Evolutionary conservation across 805 yeast species (phyloP).

Genomic region (Yarrowia sp.): DNA sequence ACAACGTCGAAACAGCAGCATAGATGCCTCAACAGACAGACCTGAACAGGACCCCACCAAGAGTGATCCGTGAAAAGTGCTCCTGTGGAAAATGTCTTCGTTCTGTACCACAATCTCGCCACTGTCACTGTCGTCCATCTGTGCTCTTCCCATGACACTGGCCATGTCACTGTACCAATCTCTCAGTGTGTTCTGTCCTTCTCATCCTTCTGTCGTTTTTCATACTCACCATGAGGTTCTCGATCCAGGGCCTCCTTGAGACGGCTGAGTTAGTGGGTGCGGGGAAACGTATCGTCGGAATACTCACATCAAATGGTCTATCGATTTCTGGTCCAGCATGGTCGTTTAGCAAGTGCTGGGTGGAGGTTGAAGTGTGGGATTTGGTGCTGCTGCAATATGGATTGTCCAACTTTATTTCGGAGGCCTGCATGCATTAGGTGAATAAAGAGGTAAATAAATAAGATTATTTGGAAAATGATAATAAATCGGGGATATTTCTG

Average conservation of each 20-base stretch:
- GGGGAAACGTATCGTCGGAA: not conserved
- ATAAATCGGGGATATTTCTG: too few relatives aligned
- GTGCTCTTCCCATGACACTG: not conserved
- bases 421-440: not conserved
- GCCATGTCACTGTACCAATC: not conserved
- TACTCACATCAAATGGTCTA: constrained; percentile 26
- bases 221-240: constrained; percentile 25
- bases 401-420: not conserved
- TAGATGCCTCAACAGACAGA: too few relatives aligned
- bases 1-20: too few relatives aligned
- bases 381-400: not conserved
- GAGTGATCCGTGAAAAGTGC: too few relatives aligned
- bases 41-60: too few relatives aligned
- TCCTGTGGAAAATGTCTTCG: too few relatives aligned
- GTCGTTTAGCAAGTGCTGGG: not conserved
- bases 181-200: not conserved
- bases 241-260: constrained; percentile 25
- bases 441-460: too few relatives aligned
- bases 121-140: too few relatives aligned
- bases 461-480: not conserved
- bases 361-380: not conserved
- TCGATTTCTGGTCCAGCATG: constrained; percentile 26
- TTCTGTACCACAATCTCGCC: too few relatives aligned
- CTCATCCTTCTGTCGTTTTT: not conserved
- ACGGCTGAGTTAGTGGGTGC: constrained; percentile 16